These are phyloP conservation scores for Pterocarpus santalinus DNA, from an alignment of 306 rosid species.

Conservation along the genomic window DNA sequence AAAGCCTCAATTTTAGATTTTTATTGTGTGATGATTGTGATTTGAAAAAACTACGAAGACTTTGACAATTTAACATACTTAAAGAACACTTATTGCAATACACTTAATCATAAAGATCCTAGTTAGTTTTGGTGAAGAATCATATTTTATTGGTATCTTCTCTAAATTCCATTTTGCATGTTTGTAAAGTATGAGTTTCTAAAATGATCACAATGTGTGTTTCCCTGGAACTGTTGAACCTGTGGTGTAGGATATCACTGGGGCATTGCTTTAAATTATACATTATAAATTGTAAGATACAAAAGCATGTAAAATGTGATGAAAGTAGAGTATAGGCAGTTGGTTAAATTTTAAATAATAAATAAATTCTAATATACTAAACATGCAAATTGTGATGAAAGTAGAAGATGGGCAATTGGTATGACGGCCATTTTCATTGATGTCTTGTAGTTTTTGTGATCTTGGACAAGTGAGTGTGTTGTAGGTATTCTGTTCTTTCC, in stretches of 20 bases:
- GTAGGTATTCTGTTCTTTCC: conserved; percentile 12
- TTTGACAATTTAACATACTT: not conserved
- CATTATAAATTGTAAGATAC: not conserved
- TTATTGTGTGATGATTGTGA: not conserved
- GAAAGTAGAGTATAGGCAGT: not conserved
- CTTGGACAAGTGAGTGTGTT: conserved; percentile 22
- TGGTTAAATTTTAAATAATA: not conserved
- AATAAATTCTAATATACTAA: not conserved
- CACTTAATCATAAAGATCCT: conserved; percentile 3
- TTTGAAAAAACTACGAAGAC: not conserved
- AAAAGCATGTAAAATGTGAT: not conserved
- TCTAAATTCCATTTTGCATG: not conserved
- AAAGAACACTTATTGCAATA: not conserved
- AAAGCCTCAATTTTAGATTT: not conserved
- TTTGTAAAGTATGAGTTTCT: not conserved
- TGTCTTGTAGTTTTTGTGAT: conserved; percentile 25
- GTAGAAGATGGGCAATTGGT: not conserved
- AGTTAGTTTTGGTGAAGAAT: not conserved
- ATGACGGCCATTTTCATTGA: not conserved
- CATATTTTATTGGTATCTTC: not conserved
- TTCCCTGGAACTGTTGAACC: conserved; percentile 6
- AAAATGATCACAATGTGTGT: not conserved
- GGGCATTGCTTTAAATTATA: conserved; percentile 5
- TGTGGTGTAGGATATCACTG: not conserved
- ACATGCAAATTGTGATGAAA: conserved; percentile 1